phyloP scores from a whole-genome alignment of 2,329 filamentous ascomycete species.

The Talaromyces sp. region DNA sequence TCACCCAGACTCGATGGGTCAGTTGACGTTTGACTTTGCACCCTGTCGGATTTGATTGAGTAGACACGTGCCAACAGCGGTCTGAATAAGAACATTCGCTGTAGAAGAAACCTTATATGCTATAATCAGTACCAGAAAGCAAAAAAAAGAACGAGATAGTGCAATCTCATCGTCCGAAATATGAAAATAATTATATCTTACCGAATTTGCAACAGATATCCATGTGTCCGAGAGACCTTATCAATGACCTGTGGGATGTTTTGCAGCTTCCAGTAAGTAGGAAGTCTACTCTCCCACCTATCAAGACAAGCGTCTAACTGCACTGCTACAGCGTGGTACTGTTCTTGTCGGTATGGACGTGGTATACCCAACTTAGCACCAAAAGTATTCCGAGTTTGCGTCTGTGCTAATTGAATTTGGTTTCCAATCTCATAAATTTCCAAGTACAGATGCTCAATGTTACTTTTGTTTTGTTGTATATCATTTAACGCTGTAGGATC shows the following conservation, averaged over 20 bases:
- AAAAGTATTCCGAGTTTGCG: slow-evolving; percentile 19
- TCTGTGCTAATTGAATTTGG: slow-evolving; percentile 23
- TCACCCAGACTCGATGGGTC: slow-evolving; percentile 15
- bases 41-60: slow-evolving; percentile 11
- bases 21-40: background rate
- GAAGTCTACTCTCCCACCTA: slow-evolving; percentile 21
- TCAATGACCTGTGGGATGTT: slow-evolving; percentile 16
- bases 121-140: background rate
- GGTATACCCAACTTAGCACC: slow-evolving; percentile 16
- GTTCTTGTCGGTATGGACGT: slow-evolving; percentile 20
- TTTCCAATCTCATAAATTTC: slow-evolving; percentile 23
- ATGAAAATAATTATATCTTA: slow-evolving; percentile 5
- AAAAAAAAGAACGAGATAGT: background rate
- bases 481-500: background rate
- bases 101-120: slow-evolving; percentile 19
- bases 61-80: slow-evolving; percentile 22
- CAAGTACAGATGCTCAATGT: slow-evolving; percentile 1
- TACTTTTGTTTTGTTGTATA: background rate
- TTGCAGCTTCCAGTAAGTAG: slow-evolving; percentile 14
- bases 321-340: slow-evolving; percentile 20
- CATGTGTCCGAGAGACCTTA: slow-evolving; percentile 13
- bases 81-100: slow-evolving; percentile 21
- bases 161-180: background rate
- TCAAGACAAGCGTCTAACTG: slow-evolving; percentile 21
- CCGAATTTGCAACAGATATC: slow-evolving; percentile 21